These are phyloP conservation scores for Colletotrichum caudatum DNA, from an alignment of 2,329 filamentous ascomycete genomes.

Conservation along the genomic window DNA sequence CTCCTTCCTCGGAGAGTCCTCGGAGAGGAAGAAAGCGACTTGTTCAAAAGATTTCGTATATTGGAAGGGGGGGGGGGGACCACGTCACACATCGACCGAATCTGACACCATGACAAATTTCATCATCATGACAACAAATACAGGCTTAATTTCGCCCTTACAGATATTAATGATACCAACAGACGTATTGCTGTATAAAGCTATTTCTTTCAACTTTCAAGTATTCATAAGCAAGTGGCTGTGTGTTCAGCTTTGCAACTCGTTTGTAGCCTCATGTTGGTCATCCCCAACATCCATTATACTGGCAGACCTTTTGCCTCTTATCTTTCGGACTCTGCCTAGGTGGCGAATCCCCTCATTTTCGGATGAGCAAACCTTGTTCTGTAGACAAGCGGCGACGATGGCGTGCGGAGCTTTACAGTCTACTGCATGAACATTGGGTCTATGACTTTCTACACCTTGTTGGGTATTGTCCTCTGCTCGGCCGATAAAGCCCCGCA, in stretches of 20 bases:
- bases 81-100: accelerated
- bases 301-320: conserved; percentile 48
- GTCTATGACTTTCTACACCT: conserved; percentile 53
- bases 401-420: conserved; percentile 52
- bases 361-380: conserved; percentile 56
- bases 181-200: conserved; percentile 52
- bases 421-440: conserved; percentile 55
- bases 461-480: conserved; percentile 55
- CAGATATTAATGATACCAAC: not conserved
- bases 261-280: conserved; percentile 49
- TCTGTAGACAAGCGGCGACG: conserved; percentile 51
- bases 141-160: not conserved
- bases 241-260: conserved; percentile 48
- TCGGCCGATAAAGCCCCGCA: conserved; percentile 51
- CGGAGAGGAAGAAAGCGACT: conserved; percentile 42
- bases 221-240: conserved; percentile 40
- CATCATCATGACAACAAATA: conserved; percentile 46
- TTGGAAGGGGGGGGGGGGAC: too few species aligned
- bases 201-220: conserved; percentile 51
- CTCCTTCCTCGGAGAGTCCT: conserved; percentile 42
- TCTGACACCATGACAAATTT: conserved; percentile 45
- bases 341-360: conserved; percentile 54
- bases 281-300: conserved; percentile 48
- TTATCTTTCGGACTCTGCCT: conserved; percentile 53
- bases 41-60: conserved; percentile 47